Evolutionary conservation across 176 grass and related monocot genomes (phyloP).

Genomic region (Carex pumila): DNA sequence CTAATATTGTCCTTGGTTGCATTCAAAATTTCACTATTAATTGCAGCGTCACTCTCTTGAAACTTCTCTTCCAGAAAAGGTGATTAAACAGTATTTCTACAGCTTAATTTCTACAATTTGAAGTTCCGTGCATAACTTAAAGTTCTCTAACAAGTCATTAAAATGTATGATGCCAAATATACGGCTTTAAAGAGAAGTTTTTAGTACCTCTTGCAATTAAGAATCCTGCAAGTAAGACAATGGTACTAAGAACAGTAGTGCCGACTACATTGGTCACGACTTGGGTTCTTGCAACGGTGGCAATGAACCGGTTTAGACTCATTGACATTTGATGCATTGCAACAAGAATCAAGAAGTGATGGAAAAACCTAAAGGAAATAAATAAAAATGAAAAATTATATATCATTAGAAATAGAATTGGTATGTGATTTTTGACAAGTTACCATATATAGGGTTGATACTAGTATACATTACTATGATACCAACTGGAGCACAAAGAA

Average conservation of each 20-base stretch:
- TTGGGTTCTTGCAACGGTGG: slow-evolving; percentile 79
- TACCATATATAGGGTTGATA: background rate
- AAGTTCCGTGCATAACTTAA: background rate
- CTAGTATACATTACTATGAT: background rate
- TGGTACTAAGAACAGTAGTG: slow-evolving; percentile 50
- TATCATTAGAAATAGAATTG: background rate
- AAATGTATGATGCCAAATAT: too few relatives aligned
- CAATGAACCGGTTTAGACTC: slow-evolving; percentile 71
- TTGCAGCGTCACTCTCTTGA: background rate
- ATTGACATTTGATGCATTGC: slow-evolving; percentile 90
- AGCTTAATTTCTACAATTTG: background rate
- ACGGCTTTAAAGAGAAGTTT: background rate
- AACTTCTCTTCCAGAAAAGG: background rate
- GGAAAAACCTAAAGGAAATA: slow-evolving; percentile 54
- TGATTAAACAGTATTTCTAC: background rate
- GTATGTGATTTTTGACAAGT: too few relatives aligned
- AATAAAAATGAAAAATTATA: background rate
- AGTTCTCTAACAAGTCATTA: background rate
- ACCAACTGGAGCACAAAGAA: background rate
- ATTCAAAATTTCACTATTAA: background rate
- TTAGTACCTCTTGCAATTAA: slow-evolving; percentile 79
- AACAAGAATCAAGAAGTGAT: slow-evolving; percentile 71
- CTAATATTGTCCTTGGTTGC: background rate
- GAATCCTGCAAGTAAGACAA: slow-evolving; percentile 73
- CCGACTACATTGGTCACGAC: slow-evolving; percentile 71